These are phyloP conservation scores for Rhodotorula sp. DNA, from an alignment of 1,284 basidiomycete species.

Conservation along the genomic window DNA sequence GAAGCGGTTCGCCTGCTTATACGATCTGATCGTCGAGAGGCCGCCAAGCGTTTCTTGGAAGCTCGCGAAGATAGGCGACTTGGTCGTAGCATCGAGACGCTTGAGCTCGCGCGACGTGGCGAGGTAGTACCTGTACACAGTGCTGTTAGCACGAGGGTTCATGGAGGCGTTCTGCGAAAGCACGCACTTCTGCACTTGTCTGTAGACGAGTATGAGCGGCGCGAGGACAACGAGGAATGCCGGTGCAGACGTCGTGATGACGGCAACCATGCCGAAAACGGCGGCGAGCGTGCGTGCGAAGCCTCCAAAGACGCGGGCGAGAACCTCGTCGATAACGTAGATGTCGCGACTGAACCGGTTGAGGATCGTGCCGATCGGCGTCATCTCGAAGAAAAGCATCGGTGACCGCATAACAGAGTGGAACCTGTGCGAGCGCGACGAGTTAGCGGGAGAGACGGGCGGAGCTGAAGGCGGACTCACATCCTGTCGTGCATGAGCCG, in stretches of 20 bases:
- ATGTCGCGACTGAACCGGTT: slow-evolving; percentile 91
- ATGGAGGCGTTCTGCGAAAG: background rate
- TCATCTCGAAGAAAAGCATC: slow-evolving; percentile 71
- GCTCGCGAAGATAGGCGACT: slow-evolving; percentile 80
- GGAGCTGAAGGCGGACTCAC: slow-evolving; percentile 63
- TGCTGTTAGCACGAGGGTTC: slow-evolving; percentile 11
- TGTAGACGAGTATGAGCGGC: slow-evolving; percentile 42
- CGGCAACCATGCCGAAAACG: slow-evolving; percentile 70
- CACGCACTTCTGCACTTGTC: slow-evolving; percentile 67
- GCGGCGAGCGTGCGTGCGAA: slow-evolving; percentile 60
- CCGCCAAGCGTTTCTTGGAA: slow-evolving; percentile 78
- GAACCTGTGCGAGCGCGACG: slow-evolving; percentile 54
- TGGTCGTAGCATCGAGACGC: slow-evolving; percentile 82
- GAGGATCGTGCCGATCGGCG: slow-evolving; percentile 56
- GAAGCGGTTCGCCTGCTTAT: slow-evolving; percentile 68
- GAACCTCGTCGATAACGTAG: slow-evolving; percentile 79
- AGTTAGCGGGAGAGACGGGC: slow-evolving; percentile 78
- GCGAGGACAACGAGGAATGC: slow-evolving; percentile 31
- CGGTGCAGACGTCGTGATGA: slow-evolving; percentile 61
- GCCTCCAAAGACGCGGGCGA: slow-evolving; percentile 68
- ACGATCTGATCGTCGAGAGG: slow-evolving; percentile 74
- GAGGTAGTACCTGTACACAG: slow-evolving; percentile 70
- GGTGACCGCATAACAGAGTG: slow-evolving; percentile 75
- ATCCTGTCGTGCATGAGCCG: slow-evolving; percentile 67
- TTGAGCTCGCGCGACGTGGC: slow-evolving; percentile 68